Base-by-base conservation (phyloP, 2,329 filamentous ascomycete genomes). In the Aschersonia sp. region DNA sequence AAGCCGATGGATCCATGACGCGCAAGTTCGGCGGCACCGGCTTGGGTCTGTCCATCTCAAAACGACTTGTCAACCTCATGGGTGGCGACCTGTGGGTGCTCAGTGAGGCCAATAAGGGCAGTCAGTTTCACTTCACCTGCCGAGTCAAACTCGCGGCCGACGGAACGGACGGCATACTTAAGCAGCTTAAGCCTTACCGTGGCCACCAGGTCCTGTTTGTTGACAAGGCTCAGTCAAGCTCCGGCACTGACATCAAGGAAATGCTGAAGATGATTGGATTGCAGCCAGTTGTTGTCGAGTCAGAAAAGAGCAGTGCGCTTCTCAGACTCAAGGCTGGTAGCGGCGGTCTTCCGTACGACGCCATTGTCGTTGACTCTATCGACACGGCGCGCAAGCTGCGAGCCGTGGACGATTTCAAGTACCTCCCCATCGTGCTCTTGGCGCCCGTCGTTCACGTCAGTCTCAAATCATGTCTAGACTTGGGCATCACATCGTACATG, bases 401-500 rank as follows among this genome's bases (percentile, higher is more conserved):
- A 54, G 83, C 85, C 9, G 84, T 92, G 46, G 91, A 96, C 60
- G 88, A 94, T 62, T 95, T 96, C 75, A 96, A 96, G 70, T 97
- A 96, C 61, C 88, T 96, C 44, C 92, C 92, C 2, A 89, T 98
- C 54, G 91, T 98, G 43, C 78, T 97, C 51, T 70, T 97, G 44
- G 92, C 89, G 43, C 89, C 91, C 0, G 73, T 88, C 38, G 89
- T 97, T 9, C 86, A 89, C 51, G 88, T 97, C 55, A 94, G 82
- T 63, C 74, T 98, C 56, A 95, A 95, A 69, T 92, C 88, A 3
- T 92, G 91, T 50, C 71, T 97, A 51, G 92, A 97, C 62, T 76
- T 97, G 53, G 91, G 92, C 53, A 95, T 98, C 56, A 94, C 89
- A n/a, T 96, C 89, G 46, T 97, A 96, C 66, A 96, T 97, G 89